These are phyloP conservation scores for Pseudogymnoascus sp. DNA, from an alignment of 2,329 filamentous ascomycete species.

Conservation along the genomic window DNA sequence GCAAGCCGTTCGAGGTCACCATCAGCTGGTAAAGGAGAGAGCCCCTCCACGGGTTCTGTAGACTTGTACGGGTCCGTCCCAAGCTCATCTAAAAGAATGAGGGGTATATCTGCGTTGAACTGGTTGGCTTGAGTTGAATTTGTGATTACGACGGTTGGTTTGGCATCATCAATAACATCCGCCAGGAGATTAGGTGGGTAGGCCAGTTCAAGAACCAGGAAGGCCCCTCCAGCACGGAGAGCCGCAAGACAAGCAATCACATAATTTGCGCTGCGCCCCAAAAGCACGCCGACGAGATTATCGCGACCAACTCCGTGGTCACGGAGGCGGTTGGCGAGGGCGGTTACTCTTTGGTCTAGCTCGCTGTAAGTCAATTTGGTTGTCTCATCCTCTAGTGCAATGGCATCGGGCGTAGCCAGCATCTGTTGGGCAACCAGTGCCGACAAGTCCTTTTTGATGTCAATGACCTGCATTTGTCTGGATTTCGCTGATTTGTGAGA, in stretches of 20 bases:
- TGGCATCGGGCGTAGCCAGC: slow-evolving; percentile 58
- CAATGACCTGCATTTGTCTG: slow-evolving; percentile 56
- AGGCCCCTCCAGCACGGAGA: slow-evolving; percentile 73
- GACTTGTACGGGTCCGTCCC: slow-evolving; percentile 31
- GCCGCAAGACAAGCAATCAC: slow-evolving; percentile 72
- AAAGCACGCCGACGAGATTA: slow-evolving; percentile 66
- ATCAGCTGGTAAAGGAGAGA: slow-evolving; percentile 49
- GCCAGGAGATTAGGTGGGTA: slow-evolving; percentile 68
- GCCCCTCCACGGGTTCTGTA: slow-evolving; percentile 31
- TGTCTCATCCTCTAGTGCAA: slow-evolving; percentile 67
- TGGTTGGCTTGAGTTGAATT: slow-evolving; percentile 57
- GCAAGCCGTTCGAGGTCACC: slow-evolving; percentile 67
- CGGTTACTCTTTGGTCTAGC: slow-evolving; percentile 60
- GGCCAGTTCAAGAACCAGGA: slow-evolving; percentile 72
- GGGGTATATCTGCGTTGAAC: slow-evolving; percentile 55
- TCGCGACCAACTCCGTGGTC: slow-evolving; percentile 65
- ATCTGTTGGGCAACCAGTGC: slow-evolving; percentile 67
- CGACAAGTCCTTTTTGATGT: slow-evolving; percentile 65
- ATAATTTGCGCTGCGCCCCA: slow-evolving; percentile 71
- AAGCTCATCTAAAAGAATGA: slow-evolving; percentile 57
- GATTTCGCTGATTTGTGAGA: slow-evolving; percentile 14
- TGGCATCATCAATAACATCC: slow-evolving; percentile 71
- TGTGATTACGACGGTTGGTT: slow-evolving; percentile 65
- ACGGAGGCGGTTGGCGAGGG: slow-evolving; percentile 59
- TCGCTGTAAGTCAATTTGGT: slow-evolving; percentile 65